Evolutionary conservation across 108 stramenopile genomes (phyloP), one percentile per base, ranked within the genome.

Genomic region (Schizochytrium sp.): DNA sequence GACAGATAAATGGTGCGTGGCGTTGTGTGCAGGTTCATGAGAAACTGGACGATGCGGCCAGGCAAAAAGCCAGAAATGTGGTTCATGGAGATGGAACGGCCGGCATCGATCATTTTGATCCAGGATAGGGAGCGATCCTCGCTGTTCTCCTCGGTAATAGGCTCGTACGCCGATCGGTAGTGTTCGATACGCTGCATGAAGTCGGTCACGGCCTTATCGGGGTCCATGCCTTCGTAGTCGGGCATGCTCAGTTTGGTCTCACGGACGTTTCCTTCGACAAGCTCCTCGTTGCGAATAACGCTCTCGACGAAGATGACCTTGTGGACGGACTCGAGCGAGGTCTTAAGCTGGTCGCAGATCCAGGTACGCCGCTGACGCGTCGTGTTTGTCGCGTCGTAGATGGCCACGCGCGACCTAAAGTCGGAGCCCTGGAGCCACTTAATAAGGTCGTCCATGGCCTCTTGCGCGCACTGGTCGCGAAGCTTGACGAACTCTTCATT

Each of bases 301-400:
- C 92, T 93, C 93, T 99, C 98, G 58, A 99, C 90, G 91, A 98
- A 96, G 88, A 99, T 94, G 60, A 95, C 43, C 91, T 98, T 98
- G 92, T 90, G 90, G 92, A 90, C 21, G 94, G 87, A 28, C 91
- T 90, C 92, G 44, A 90, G 87, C 44, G 88, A 51, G 60, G 87
- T 16, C 21, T 44, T 58, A 25, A 92, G 58, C 60, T 88, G 53
- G 14, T 91, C 72, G 34, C 90, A 89, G 71, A 93, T 89, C 76
- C 90, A 89, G 51, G 90, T 83, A n/a, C 98, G 93, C 72, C 97
- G 94, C 53, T 91, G 92, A 69, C 87, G 88, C 21, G 96, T 97
- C 44, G 95, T 92, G 92, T 99, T 99, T 72, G 99, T 98, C 2
- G 98, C 98, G 92, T 99, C 99, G 59, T 98, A 91, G 34, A 98